phyloP scores from a whole-genome alignment of 805 yeast species.

The Cyberlindnera sargentensis region DNA sequence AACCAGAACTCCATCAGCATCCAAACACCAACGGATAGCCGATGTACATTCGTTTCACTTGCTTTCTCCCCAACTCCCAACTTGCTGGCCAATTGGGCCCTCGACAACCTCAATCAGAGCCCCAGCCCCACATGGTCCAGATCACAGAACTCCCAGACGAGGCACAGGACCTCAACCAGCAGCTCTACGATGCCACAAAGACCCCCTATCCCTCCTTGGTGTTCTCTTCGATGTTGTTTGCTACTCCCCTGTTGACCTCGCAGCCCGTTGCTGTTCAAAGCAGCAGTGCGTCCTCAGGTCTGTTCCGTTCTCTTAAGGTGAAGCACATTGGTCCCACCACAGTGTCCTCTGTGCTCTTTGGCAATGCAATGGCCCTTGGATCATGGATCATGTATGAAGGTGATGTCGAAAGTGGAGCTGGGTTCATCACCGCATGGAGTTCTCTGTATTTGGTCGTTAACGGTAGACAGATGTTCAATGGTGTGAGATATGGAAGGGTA shows the following conservation, averaged over 20 bases:
- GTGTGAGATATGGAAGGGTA: constrained; percentile 47
- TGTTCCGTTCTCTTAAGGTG: constrained; percentile 3
- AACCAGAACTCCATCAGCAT: no score
- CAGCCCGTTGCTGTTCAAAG: constrained; percentile 20
- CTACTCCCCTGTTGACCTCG: constrained; percentile 30
- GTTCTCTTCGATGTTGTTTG: constrained; percentile 30
- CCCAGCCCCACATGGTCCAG: constrained; percentile 12
- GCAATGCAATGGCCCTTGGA: constrained; percentile 56
- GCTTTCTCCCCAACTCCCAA: no score
- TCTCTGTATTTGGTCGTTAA: constrained; percentile 65
- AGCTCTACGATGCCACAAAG: constrained; percentile 26
- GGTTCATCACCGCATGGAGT: constrained; percentile 78
- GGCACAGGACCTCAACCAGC: constrained; percentile 7
- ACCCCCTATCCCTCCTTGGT: constrained; percentile 45
- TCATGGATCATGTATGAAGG: constrained; percentile 72
- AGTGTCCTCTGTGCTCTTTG: constrained; percentile 44
- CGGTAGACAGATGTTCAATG: constrained; percentile 49
- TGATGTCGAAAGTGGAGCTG: constrained; percentile 73
- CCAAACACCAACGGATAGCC: no score
- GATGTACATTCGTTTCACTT: no score
- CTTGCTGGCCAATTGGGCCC: no score
- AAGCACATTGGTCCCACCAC: constrained; percentile 27
- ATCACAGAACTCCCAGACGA: constrained; percentile 20
- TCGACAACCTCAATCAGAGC: no score
- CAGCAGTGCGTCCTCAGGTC: constrained; percentile 1